Conservation (phyloP, 208 protist genomes). For the Acanthamoeba sp. region DNA sequence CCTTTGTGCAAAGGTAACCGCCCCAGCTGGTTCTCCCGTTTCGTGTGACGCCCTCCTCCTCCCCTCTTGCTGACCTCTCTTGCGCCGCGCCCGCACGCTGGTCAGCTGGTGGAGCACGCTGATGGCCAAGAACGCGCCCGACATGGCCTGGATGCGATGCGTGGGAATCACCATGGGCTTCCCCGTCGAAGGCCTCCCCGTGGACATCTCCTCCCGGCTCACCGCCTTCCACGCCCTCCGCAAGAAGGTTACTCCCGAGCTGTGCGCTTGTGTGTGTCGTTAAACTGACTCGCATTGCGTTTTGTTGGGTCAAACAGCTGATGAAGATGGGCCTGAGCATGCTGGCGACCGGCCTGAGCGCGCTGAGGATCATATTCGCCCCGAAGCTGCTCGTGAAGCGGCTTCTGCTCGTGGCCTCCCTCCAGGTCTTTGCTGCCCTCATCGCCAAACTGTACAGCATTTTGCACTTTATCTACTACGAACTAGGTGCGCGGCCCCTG, state of each 20-base stretch:
- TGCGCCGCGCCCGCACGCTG: neutral
- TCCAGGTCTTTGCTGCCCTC: slow-evolving; percentile 6
- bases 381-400: slow-evolving; percentile 39
- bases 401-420: slow-evolving; percentile 12
- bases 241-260: slow-evolving; percentile 1
- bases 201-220: slow-evolving; percentile 9
- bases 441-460: slow-evolving; percentile 65
- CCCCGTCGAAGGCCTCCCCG: slow-evolving; percentile 21
- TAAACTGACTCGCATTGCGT: neutral
- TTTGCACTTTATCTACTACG: slow-evolving; percentile 30
- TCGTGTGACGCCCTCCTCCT: neutral
- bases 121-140: slow-evolving; percentile 43
- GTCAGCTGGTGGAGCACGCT: slow-evolving; percentile 25
- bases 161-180: slow-evolving; percentile 54
- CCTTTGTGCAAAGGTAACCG: neutral
- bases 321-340: neutral
- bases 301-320: neutral
- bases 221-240: slow-evolving; percentile 42
- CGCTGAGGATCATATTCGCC: slow-evolving; percentile 46
- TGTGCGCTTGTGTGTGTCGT: neutral
- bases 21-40: neutral
- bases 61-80: neutral
- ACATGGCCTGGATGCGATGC: slow-evolving; percentile 39
- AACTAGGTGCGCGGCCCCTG: neutral
- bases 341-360: neutral